A percentile compares a stretch with the other conserved stretches of the same genome.
These are phyloP conservation scores for Lodderomyces orthopsilosis DNA, from an alignment of 1,139 yeast species.

Conservation along the genomic window DNA sequence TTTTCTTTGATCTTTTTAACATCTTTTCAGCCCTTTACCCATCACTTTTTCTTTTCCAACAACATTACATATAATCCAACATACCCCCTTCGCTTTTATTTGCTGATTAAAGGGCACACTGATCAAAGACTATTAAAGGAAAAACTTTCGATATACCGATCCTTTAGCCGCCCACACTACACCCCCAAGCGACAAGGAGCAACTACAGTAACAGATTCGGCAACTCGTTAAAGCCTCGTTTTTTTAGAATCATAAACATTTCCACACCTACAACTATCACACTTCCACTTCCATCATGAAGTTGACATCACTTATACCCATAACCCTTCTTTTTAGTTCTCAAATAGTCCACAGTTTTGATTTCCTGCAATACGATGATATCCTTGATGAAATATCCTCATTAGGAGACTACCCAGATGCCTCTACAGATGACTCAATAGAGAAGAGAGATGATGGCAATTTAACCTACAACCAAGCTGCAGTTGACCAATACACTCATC, in stretches of 20 bases:
- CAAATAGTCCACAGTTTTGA: constrained; percentile 3
- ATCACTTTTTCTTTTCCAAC: neutral
- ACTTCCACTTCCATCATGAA: neutral
- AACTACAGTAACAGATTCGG: neutral
- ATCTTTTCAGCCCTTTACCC: no score
- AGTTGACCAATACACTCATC: constrained; percentile 19
- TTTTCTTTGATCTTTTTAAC: no score
- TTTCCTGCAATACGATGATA: constrained; percentile 8
- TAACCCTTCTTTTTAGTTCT: constrained; percentile 1
- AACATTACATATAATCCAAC: no score
- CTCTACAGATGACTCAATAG: neutral
- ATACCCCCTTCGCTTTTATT: neutral
- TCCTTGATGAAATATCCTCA: constrained; percentile 7
- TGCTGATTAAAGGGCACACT: no score
- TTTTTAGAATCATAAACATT: no score
- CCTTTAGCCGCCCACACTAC: no score
- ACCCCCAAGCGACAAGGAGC: no score
- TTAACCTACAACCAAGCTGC: constrained; percentile 2
- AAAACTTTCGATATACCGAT: no score
- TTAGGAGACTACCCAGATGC: constrained; percentile 4
- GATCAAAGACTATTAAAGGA: no score
- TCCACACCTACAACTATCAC: neutral
- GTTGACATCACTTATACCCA: constrained; percentile 5
- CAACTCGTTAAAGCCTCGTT: no score
- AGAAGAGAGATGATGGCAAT: constrained; percentile 19